Evolutionary conservation across 2,329 filamentous ascomycete genomes (phyloP).

Genomic region (Fusarium verticillioides): DNA sequence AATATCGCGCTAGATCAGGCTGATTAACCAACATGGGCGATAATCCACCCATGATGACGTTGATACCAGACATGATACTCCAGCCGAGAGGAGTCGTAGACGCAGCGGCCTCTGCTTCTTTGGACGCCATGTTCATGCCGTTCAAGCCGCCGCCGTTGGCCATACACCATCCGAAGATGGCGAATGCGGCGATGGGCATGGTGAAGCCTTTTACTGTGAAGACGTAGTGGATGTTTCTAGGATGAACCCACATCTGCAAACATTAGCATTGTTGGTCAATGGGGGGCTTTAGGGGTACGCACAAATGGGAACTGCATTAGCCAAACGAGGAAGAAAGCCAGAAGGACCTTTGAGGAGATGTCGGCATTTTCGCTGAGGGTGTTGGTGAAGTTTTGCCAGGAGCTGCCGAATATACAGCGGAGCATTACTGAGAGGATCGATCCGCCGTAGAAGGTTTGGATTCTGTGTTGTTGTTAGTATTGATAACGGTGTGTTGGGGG

Average conservation of each 20-base stretch:
- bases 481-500: fast-evolving
- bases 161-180: neutral
- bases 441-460: neutral
- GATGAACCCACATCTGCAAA: neutral
- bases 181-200: neutral
- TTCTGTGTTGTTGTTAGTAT: neutral
- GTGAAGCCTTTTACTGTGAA: neutral
- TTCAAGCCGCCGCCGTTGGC: neutral
- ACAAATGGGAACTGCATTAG: neutral
- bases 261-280: fast-evolving
- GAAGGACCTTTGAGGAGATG: neutral
- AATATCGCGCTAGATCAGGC: neutral
- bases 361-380: neutral
- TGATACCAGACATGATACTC: neutral
- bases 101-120: neutral
- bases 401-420: neutral
- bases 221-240: neutral
- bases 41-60: neutral
- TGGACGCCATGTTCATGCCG: neutral
- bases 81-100: neutral
- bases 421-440: neutral
- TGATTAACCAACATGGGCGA: neutral
- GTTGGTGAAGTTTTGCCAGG: neutral
- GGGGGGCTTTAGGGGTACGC: fast-evolving
- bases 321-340: neutral